Conservation (phyloP, 2,329 filamentous ascomycete species). For the Aspergillus arachidicola region DNA sequence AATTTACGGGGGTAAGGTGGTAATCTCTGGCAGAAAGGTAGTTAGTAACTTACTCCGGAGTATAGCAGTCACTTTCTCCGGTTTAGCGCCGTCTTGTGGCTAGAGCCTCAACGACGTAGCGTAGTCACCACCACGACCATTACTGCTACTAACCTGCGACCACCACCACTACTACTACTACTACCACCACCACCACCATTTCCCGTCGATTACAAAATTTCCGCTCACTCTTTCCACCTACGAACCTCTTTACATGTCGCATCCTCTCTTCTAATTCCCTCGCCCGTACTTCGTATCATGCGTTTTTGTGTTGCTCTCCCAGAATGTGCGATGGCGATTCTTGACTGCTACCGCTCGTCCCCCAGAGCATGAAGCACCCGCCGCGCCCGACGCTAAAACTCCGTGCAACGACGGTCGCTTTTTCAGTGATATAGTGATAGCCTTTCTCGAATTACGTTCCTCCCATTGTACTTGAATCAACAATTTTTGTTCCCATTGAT, state of each 20-base stretch:
- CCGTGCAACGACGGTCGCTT: slow-evolving; percentile 14
- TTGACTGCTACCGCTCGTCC: slow-evolving; percentile 22
- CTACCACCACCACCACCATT: slow-evolving; percentile 2
- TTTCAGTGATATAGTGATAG: slow-evolving; percentile 12
- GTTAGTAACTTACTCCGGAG: background rate
- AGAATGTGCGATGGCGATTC: slow-evolving; percentile 28
- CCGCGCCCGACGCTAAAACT: slow-evolving; percentile 25
- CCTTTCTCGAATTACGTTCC: background rate
- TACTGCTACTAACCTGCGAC: background rate
- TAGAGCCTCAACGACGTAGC: slow-evolving; percentile 22
- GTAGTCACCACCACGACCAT: slow-evolving; percentile 9
- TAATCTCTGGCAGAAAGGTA: background rate
- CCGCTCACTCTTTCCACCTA: background rate
- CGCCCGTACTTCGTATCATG: slow-evolving; percentile 12
- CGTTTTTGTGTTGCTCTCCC: slow-evolving; percentile 14
- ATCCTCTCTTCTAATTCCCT: background rate
- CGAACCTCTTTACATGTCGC: background rate
- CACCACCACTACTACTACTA: background rate
- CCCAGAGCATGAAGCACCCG: slow-evolving; percentile 26
- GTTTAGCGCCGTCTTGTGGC: slow-evolving; percentile 18
- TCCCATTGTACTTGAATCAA: slow-evolving; percentile 2
- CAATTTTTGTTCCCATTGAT: background rate
- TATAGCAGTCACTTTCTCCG: slow-evolving; percentile 11
- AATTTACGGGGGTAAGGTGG: background rate
- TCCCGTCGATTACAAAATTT: background rate